Conservation (phyloP, 2,329 filamentous ascomycete genomes). For the Hymenoscyphus occultus region DNA sequence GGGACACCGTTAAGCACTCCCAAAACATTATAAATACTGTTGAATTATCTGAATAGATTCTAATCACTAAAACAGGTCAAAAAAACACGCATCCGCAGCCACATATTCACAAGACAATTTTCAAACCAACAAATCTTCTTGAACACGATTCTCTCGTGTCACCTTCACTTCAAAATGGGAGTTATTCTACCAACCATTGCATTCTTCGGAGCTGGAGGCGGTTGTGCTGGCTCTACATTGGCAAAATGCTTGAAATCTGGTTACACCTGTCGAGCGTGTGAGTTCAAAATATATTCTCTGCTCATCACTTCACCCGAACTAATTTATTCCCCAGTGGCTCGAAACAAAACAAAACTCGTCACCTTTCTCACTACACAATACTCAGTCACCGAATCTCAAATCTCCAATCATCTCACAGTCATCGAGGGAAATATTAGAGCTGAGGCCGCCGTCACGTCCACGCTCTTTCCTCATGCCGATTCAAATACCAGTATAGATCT, state of each 20-base stretch:
- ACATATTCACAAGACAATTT: background rate
- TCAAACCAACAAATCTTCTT: background rate
- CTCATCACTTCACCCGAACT: background rate
- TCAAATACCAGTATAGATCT: slow-evolving; percentile 41
- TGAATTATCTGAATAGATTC: no score
- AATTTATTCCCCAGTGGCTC: slow-evolving; percentile 38
- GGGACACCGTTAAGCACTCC: background rate
- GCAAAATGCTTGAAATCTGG: slow-evolving; percentile 12
- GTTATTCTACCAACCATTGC: slow-evolving; percentile 13
- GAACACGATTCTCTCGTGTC: background rate
- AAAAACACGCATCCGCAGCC: background rate
- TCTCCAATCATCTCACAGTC: slow-evolving; percentile 41
- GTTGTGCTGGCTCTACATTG: slow-evolving; percentile 26
- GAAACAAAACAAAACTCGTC: slow-evolving; percentile 48
- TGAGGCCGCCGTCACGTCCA: slow-evolving; percentile 37
- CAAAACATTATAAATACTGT: background rate
- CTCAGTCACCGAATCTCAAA: background rate
- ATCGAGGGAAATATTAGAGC: slow-evolving; percentile 49
- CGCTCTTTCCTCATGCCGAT: slow-evolving; percentile 34
- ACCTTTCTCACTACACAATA: slow-evolving; percentile 34
- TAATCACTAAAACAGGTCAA: background rate
- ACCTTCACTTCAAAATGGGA: background rate
- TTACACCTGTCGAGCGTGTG: slow-evolving; percentile 41
- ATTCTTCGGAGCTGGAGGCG: slow-evolving; percentile 19
- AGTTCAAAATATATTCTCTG: background rate